Evolutionary conservation across 2,329 filamentous ascomycete genomes (phyloP).

Genomic region (Pyricularia grisea): DNA sequence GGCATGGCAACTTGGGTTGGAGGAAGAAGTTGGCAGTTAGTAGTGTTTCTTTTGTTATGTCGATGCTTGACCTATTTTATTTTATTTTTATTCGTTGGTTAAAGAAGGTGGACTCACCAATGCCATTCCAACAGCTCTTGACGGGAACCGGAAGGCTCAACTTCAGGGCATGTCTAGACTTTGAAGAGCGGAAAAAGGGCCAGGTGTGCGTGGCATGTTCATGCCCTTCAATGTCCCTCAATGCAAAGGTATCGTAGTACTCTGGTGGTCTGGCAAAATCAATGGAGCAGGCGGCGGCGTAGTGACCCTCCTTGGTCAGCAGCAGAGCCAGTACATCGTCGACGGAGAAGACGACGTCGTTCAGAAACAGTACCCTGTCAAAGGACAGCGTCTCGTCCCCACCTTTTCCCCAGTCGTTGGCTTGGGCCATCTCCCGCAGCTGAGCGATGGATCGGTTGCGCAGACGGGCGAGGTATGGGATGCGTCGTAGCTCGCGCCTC

Average conservation of each 20-base stretch:
- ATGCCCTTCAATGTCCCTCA: constrained; percentile 43
- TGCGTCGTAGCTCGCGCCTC: constrained; percentile 49
- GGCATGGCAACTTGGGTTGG: constrained; percentile 2
- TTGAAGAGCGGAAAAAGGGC: constrained; percentile 46
- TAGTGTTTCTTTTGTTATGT: not conserved
- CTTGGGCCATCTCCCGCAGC: constrained; percentile 32
- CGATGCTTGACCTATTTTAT: not conserved
- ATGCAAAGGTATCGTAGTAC: constrained; percentile 54
- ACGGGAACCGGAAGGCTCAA: constrained; percentile 45
- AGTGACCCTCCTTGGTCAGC: constrained; percentile 42
- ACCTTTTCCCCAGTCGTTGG: not conserved
- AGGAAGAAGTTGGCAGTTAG: not conserved
- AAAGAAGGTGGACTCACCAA: constrained; percentile 26
- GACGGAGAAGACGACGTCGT: constrained; percentile 45
- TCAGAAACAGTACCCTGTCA: constrained; percentile 49
- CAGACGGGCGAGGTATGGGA: constrained; percentile 56
- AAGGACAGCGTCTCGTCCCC: constrained; percentile 28
- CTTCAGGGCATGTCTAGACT: constrained; percentile 34
- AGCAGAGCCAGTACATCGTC: constrained; percentile 42
- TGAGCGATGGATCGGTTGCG: constrained; percentile 56
- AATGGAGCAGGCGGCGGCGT: constrained; percentile 51
- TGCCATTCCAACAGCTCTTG: constrained; percentile 60
- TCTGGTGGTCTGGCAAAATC: constrained; percentile 44
- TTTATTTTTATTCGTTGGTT: too few species aligned
- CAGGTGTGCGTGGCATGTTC: constrained; percentile 42